phyloP scores from a whole-genome alignment of 768 basidiomycete genomes.

The Hericium alpestre region DNA sequence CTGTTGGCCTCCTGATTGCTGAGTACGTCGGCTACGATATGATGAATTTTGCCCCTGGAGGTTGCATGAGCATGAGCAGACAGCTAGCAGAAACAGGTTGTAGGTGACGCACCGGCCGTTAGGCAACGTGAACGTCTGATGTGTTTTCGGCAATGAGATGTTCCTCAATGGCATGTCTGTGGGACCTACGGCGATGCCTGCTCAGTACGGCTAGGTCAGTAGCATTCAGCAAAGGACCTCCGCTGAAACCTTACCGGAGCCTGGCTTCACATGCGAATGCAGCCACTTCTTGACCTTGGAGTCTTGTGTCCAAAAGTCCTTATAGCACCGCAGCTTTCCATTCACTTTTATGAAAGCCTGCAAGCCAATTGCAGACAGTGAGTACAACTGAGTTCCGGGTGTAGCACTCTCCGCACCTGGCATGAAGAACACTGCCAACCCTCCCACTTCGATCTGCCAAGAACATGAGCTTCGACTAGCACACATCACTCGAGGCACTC shows the following conservation, averaged over 20 bases:
- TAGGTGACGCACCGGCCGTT: not conserved
- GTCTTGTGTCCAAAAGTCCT: constrained; percentile 29
- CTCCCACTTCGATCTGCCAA: constrained; percentile 61
- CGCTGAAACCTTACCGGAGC: too few species aligned
- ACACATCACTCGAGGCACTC: constrained; percentile 9
- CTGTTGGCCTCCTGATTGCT: constrained; percentile 35
- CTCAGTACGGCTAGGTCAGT: not conserved
- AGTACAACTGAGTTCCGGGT: not conserved
- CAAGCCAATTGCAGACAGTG: constrained; percentile 2
- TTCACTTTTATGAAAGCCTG: not conserved
- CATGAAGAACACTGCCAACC: constrained; percentile 61
- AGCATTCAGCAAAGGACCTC: too few species aligned
- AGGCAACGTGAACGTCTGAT: not conserved
- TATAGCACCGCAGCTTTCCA: constrained; percentile 16
- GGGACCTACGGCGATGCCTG: constrained; percentile 7
- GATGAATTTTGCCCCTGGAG: constrained; percentile 53
- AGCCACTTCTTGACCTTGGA: constrained; percentile 5
- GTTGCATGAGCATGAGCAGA: not conserved
- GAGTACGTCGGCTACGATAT: constrained; percentile 31
- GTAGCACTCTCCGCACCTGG: constrained; percentile 27
- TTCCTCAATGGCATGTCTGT: not conserved
- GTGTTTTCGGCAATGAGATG: constrained; percentile 8
- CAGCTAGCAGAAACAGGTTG: not conserved
- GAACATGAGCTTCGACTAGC: constrained; percentile 1
- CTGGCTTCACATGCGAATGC: too few species aligned